Percentiles rank a stretch among this genome's conserved stretches.
phyloP scores from a whole-genome alignment of 192 early-diverging fungal genomes.

The Gigaspora rosea region DNA sequence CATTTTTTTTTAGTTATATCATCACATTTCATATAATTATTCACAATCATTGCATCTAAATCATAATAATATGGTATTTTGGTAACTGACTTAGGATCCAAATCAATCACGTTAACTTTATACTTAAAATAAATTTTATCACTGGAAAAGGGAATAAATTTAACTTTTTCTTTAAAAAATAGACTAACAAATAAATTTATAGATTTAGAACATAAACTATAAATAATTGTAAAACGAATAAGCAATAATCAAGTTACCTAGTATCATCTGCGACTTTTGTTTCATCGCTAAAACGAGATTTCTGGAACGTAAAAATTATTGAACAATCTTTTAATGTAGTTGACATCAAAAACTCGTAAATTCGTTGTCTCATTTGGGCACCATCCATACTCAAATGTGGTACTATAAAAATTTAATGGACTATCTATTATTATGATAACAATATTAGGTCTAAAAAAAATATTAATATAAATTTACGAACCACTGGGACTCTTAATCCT shows the following conservation, averaged over 20 bases:
- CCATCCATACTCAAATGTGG: constrained; percentile 32
- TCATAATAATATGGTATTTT: constrained; percentile 28
- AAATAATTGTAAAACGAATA: neutral
- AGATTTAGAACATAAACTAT: neutral
- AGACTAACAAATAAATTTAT: neutral
- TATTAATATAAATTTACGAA: neutral
- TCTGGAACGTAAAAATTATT: constrained; percentile 58
- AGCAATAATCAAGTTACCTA: neutral
- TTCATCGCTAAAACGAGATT: neutral
- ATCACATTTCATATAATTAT: constrained; percentile 19
- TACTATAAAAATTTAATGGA: neutral
- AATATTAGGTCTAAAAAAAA: neutral
- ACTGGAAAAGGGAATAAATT: too few relatives aligned
- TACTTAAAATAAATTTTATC: constrained; percentile 39
- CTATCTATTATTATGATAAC: neutral
- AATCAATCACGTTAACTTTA: constrained; percentile 63
- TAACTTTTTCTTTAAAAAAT: neutral
- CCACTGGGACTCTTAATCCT: constrained; percentile 34
- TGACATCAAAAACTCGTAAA: constrained; percentile 69
- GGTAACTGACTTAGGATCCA: constrained; percentile 62
- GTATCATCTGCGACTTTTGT: neutral
- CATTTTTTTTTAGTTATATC: too few relatives aligned
- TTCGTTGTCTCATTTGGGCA: constrained; percentile 47
- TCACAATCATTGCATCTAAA: constrained; percentile 21
- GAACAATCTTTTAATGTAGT: constrained; percentile 81